Percentiles rank a stretch among this genome's conserved stretches.
Conservation (phyloP, 2,329 filamentous ascomycete species). For the Myriosclerotinia scirpicola region DNA sequence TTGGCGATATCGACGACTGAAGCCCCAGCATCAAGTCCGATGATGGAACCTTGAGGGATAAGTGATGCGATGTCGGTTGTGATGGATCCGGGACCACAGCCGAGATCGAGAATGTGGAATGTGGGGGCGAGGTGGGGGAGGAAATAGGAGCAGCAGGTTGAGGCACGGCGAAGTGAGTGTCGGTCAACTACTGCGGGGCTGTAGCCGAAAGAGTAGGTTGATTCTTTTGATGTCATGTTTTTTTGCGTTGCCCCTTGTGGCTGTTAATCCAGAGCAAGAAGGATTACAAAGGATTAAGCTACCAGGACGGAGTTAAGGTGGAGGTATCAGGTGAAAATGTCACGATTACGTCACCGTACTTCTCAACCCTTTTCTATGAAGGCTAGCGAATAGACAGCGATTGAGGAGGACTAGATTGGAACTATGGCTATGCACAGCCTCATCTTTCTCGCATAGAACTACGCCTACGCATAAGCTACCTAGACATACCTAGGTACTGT, state of each 20-base stretch:
- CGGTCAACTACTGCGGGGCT: slow-evolving; percentile 4
- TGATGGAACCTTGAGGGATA: slow-evolving; percentile 6
- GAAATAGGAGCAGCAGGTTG: slow-evolving; percentile 20
- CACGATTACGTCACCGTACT: slow-evolving; percentile 2
- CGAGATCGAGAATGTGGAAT: slow-evolving; percentile 12
- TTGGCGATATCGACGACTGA: not conserved
- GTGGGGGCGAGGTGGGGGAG: slow-evolving; percentile 10
- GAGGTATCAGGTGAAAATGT: not conserved
- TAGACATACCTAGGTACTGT: no score
- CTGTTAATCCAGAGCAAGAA: not conserved
- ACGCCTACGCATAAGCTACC: not conserved
- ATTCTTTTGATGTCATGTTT: slow-evolving; percentile 13
- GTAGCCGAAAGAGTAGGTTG: slow-evolving; percentile 17
- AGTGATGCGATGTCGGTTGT: slow-evolving; percentile 16
- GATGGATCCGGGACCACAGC: slow-evolving; percentile 21
- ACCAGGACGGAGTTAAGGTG: slow-evolving; percentile 1
- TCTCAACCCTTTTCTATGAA: not conserved
- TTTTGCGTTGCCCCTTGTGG: not conserved
- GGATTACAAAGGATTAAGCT: not conserved
- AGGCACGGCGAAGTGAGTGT: slow-evolving; percentile 18
- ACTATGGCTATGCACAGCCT: not conserved
- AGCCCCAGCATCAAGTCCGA: slow-evolving; percentile 10
- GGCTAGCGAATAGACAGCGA: no score
- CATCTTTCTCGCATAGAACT: not conserved
- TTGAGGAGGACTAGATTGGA: not conserved